These are phyloP conservation scores for Xylaria digitata DNA, from an alignment of 2,329 filamentous ascomycete species.

Conservation along the genomic window DNA sequence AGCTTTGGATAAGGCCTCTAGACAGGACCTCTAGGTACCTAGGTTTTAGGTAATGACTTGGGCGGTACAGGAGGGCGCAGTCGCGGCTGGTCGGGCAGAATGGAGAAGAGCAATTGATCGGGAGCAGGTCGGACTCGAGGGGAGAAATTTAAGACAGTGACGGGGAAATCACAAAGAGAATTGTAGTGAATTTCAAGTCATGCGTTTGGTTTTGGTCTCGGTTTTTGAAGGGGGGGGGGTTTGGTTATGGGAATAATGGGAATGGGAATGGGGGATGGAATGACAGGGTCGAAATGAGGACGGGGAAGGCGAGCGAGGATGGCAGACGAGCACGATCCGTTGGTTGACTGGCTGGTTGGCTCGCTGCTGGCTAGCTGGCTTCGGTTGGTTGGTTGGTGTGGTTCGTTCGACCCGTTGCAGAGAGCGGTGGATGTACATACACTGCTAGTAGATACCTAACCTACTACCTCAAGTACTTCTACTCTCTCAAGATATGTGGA, in stretches of 20 bases:
- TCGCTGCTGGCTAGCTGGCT: constrained; percentile 30
- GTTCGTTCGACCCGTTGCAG: not conserved
- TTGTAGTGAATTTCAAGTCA: constrained; percentile 37
- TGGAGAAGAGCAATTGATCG: constrained; percentile 32
- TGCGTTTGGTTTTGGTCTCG: constrained; percentile 21
- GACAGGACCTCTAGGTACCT: too few species aligned
- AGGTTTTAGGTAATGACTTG: constrained; percentile 13
- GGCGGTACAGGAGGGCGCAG: constrained; percentile 17
- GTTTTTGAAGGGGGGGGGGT: constrained; percentile 3
- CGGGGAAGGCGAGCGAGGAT: constrained; percentile 29
- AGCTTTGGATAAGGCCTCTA: too few species aligned
- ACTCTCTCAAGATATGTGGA: too few species aligned
- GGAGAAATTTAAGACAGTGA: constrained; percentile 19
- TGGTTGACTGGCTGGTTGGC: constrained; percentile 34
- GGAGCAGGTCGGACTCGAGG: constrained; percentile 28
- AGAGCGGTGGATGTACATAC: too few species aligned
- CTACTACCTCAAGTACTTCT: too few species aligned
- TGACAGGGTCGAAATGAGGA: constrained; percentile 39
- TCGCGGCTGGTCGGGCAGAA: constrained; percentile 22
- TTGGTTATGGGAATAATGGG: not conserved
- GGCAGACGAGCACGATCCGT: constrained; percentile 33
- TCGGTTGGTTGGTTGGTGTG: constrained; percentile 1
- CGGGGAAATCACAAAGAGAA: constrained; percentile 36
- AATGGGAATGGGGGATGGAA: constrained; percentile 27
- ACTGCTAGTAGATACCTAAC: not conserved